Base-by-base conservation (phyloP, 441 rosid species). In the Iberis amara region DNA sequence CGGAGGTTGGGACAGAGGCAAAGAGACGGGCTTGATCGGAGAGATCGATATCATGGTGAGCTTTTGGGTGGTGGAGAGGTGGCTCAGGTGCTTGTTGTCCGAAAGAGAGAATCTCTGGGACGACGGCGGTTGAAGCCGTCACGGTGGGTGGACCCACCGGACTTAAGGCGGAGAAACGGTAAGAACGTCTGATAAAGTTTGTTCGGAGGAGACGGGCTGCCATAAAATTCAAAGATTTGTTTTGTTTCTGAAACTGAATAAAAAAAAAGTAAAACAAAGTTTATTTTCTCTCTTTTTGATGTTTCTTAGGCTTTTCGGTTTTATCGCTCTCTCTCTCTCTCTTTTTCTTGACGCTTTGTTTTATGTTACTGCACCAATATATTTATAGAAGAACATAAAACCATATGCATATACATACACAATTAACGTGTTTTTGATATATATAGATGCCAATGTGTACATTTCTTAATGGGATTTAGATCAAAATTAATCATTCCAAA, bases 1-100 rank as follows among this genome's bases (percentile, higher is more conserved):
- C 79, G 4, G 51, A 3, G 4, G 83, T 64, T 0, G 91, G 58
- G 1, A 82, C 5, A 10, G 68, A 43, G 6, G 73, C 23, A 48
- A 82, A 90, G 2, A 86, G 82, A 55, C 74, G 74, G 36, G 71
- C 70, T 40, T 72, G 81, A 21, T 82, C 80, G 11, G 57, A 15
- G 5, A 86, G 65, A 63, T 89, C 80, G 28, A 89, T 64, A 57
- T 27, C 8, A 64, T 15, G 15, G 33, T 63, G 49, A 37, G 37
- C 11, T 13, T 56, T 68, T 8, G 44, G 56, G 63, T 57, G 64
- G 54, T 50, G 64, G 15, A 64, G 47, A 49, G 38, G 56, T n/a
- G 54, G 55, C 3, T 59, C 47, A 15, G 63, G 62, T 26, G 56
- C 57, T 57, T 57, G 47, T 46, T 68, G 55, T 46, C 50, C 54